phyloP scores from a whole-genome alignment of 1,284 basidiomycete species.

The Trichosporon asahii region DNA sequence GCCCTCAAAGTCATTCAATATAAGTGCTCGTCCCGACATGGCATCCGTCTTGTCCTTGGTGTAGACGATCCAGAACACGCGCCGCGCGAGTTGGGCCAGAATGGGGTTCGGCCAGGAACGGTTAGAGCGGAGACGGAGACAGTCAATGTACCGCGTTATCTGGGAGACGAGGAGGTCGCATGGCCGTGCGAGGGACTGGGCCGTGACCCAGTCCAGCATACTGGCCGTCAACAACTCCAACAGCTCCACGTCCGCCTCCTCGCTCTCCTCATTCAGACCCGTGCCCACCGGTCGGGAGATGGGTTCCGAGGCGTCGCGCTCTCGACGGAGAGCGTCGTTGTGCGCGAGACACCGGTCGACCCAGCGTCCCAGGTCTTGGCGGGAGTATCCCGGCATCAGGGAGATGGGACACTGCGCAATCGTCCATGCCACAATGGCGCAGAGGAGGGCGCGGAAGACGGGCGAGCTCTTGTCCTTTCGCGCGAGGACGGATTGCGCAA shows the following conservation, averaged over 20 bases:
- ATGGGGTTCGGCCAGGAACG: slow-evolving; percentile 13
- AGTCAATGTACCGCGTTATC: slow-evolving; percentile 26
- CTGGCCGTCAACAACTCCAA: slow-evolving; percentile 22
- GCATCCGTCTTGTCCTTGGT: slow-evolving; percentile 35
- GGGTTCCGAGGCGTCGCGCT: background rate
- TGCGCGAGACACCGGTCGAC: background rate
- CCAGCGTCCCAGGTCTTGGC: background rate
- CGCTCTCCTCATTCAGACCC: background rate
- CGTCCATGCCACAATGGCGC: slow-evolving; percentile 33
- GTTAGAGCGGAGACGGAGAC: slow-evolving; percentile 23
- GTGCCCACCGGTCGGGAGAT: too few species aligned
- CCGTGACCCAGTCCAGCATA: slow-evolving; percentile 28
- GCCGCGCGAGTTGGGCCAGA: slow-evolving; percentile 24
- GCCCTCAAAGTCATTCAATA: slow-evolving; percentile 32
- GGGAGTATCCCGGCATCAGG: slow-evolving; percentile 19
- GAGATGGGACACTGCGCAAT: slow-evolving; percentile 34
- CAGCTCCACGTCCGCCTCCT: background rate
- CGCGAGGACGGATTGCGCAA: slow-evolving; percentile 32
- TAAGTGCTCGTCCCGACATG: slow-evolving; percentile 28
- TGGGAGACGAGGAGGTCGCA: slow-evolving; percentile 25
- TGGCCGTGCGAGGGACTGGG: slow-evolving; percentile 25
- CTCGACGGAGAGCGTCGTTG: background rate
- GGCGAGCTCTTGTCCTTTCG: slow-evolving; percentile 31
- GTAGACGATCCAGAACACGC: slow-evolving; percentile 36
- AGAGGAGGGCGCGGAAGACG: slow-evolving; percentile 32